Conservation (phyloP, 2,329 filamentous ascomycete genomes). For the Cladophialophora carrionii region DNA sequence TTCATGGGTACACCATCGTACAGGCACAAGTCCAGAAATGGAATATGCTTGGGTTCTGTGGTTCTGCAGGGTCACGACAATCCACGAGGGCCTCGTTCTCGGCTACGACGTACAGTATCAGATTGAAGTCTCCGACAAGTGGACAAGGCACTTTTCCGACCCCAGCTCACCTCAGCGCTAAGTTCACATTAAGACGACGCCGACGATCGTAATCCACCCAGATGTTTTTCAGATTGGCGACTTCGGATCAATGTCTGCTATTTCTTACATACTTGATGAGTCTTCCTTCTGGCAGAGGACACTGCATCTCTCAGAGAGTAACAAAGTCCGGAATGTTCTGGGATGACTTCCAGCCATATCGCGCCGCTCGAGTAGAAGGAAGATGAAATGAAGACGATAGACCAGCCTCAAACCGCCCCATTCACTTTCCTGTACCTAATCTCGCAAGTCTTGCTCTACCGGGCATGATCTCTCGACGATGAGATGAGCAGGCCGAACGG, state of each 20-base stretch:
- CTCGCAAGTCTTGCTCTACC: not conserved
- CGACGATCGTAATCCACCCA: too few species aligned
- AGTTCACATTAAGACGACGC: not conserved
- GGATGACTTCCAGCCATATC: not conserved
- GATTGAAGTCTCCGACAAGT: not conserved
- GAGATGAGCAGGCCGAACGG: too few species aligned
- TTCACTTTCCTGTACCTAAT: not conserved
- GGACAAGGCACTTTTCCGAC: not conserved
- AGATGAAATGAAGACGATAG: too few species aligned
- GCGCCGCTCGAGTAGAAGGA: too few species aligned
- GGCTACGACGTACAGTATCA: too few species aligned
- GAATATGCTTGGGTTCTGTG: too few species aligned
- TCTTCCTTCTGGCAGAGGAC: not conserved
- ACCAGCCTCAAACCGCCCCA: not conserved
- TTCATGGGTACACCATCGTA: too few species aligned
- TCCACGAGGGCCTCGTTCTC: not conserved
- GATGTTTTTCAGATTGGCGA: not conserved
- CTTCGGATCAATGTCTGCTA: not conserved
- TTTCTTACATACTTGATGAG: not conserved
- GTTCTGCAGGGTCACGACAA: too few species aligned
- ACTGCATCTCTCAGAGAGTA: not conserved
- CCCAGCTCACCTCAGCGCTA: conserved; percentile 4
- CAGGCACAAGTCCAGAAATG: too few species aligned
- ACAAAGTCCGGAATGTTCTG: too few species aligned
- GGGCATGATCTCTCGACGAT: not conserved